Evolutionary conservation across 2,329 filamentous ascomycete species (phyloP).

Genomic region (Claviceps sp.): DNA sequence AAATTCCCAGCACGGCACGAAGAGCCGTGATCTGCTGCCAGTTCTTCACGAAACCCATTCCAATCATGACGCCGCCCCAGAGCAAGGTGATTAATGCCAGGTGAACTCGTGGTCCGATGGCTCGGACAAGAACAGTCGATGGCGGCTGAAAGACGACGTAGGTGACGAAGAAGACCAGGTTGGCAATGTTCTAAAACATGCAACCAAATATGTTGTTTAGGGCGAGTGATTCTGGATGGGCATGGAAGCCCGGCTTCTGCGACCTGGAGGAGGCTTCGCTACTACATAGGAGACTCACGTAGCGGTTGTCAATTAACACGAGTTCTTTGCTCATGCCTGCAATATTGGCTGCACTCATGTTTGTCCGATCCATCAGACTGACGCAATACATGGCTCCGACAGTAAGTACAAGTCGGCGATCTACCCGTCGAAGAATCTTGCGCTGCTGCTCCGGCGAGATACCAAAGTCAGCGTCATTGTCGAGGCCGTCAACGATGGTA

Average conservation of each 20-base stretch:
- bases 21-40: slow-evolving; percentile 40
- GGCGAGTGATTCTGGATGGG: too few relatives aligned
- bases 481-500: slow-evolving; percentile 28
- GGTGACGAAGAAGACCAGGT: slow-evolving; percentile 60
- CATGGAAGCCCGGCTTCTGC: too few relatives aligned
- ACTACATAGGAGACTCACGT: slow-evolving; percentile 22
- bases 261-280: neutral
- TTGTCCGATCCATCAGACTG: slow-evolving; percentile 67
- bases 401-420: slow-evolving; percentile 48
- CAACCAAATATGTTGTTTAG: neutral
- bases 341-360: slow-evolving; percentile 59
- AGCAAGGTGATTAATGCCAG: slow-evolving; percentile 38
- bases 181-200: slow-evolving; percentile 41
- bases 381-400: slow-evolving; percentile 59
- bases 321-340: slow-evolving; percentile 46
- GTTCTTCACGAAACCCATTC: slow-evolving; percentile 47
- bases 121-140: slow-evolving; percentile 54
- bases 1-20: slow-evolving; percentile 45
- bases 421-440: slow-evolving; percentile 55
- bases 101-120: slow-evolving; percentile 48
- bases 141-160: slow-evolving; percentile 62
- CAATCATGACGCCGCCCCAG: slow-evolving; percentile 51
- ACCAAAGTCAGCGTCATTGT: slow-evolving; percentile 28
- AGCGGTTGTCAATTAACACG: slow-evolving; percentile 29
- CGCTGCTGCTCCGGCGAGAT: slow-evolving; percentile 50